Conservation (phyloP, 148 eudicot species). For the Fagopyrum esculentum region DNA sequence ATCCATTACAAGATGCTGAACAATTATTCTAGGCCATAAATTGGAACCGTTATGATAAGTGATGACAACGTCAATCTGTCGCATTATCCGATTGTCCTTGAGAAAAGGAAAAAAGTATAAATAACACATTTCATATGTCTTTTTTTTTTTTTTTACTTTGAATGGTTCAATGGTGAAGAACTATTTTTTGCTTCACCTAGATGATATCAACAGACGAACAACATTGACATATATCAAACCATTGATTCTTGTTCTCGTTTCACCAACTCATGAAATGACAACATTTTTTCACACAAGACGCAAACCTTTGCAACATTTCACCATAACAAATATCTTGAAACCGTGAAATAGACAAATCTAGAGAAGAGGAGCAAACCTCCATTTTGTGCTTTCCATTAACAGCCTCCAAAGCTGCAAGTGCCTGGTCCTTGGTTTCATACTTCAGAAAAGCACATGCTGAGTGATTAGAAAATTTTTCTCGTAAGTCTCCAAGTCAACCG, state of each 20-base stretch:
- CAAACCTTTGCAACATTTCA: background rate
- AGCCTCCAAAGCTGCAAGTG: slow-evolving; percentile 86
- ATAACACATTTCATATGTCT: background rate
- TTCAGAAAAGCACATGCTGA: slow-evolving; percentile 93
- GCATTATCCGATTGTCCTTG: background rate
- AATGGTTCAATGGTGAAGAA: background rate
- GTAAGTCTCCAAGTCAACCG: slow-evolving; percentile 15
- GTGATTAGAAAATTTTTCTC: slow-evolving; percentile 7
- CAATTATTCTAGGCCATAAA: background rate
- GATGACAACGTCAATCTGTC: background rate
- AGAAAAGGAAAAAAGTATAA: background rate
- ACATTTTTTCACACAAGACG: background rate
- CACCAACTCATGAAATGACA: background rate
- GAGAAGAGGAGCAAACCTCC: slow-evolving; percentile 58
- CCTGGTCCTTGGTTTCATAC: slow-evolving; percentile 93
- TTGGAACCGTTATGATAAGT: background rate
- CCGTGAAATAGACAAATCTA: background rate
- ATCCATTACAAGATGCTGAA: background rate
- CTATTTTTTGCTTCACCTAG: background rate
- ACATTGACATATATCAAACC: background rate
- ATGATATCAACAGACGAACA: slow-evolving; percentile 1
- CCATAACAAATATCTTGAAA: background rate
- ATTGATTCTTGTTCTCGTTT: background rate
- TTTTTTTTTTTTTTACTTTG: background rate
- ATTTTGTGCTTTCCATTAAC: slow-evolving; percentile 80